Conservation (phyloP, 1,284 basidiomycete genomes). For the Ganoderma sp. region DNA sequence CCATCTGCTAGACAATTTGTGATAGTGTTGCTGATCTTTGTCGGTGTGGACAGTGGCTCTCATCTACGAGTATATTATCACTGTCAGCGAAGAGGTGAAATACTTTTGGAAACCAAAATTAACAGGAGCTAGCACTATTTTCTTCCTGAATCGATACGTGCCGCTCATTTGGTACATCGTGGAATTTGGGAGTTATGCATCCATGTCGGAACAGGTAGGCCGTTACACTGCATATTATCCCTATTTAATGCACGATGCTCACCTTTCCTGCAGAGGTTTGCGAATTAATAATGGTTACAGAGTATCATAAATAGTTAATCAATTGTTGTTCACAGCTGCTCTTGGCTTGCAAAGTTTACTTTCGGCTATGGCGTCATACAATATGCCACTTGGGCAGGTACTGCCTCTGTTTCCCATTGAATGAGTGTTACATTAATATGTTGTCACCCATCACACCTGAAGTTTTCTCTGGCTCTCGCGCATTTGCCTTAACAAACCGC, state of each 20-base stretch:
- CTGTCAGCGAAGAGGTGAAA: constrained; percentile 5
- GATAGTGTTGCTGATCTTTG: too few species aligned
- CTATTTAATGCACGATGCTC: neutral
- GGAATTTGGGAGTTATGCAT: neutral
- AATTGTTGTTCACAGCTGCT: too few species aligned
- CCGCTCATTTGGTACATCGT: neutral
- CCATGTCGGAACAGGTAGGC: neutral
- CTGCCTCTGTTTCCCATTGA: too few species aligned
- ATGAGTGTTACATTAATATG: too few species aligned
- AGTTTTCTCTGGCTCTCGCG: constrained; percentile 17
- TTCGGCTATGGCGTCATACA: too few species aligned
- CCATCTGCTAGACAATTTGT: too few species aligned
- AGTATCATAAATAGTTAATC: too few species aligned
- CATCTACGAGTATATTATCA: constrained; percentile 15
- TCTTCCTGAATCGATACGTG: constrained; percentile 9
- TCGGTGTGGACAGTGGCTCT: constrained; percentile 1
- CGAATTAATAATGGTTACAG: too few species aligned
- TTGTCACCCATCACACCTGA: neutral
- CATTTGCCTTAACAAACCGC: constrained; percentile 13
- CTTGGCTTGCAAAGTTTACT: too few species aligned
- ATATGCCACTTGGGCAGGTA: too few species aligned
- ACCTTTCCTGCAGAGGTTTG: too few species aligned
- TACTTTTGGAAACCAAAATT: constrained; percentile 3
- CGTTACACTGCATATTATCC: neutral
- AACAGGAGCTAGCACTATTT: constrained; percentile 1